phyloP scores from a whole-genome alignment of 768 basidiomycete genomes.

The Trametes cingulata region DNA sequence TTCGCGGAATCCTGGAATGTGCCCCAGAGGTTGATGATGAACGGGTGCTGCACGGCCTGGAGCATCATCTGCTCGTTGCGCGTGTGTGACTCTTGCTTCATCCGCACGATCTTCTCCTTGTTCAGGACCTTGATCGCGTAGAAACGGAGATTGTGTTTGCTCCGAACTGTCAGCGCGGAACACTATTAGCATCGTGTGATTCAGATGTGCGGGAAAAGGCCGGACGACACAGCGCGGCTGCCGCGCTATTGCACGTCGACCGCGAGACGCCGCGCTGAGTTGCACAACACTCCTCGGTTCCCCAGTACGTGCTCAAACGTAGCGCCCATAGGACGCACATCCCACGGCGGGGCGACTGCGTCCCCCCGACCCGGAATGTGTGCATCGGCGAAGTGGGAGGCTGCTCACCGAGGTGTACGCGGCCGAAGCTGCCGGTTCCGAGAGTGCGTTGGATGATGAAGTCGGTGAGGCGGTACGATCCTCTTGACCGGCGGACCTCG shows the following conservation, averaged over 20 bases:
- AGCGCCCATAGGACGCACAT: background rate
- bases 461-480: slow-evolving; percentile 70
- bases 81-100: slow-evolving; percentile 97
- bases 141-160: slow-evolving; percentile 90
- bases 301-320: no score
- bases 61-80: slow-evolving; percentile 93
- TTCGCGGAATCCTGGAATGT: slow-evolving; percentile 90
- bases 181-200: no score
- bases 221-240: no score
- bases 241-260: no score
- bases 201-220: no score
- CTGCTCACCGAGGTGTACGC: slow-evolving; percentile 81
- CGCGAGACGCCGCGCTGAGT: no score
- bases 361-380: background rate
- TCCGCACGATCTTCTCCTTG: slow-evolving; percentile 88
- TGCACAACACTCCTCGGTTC: no score
- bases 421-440: slow-evolving; percentile 96
- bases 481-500: slow-evolving; percentile 52
- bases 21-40: slow-evolving; percentile 97
- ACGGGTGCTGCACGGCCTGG: slow-evolving; percentile 81
- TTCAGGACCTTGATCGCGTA: slow-evolving; percentile 95
- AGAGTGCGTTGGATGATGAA: slow-evolving; percentile 81
- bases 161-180: slow-evolving; percentile 59
- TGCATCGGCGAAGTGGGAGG: background rate
- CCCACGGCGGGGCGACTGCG: background rate